Base-by-base conservation (phyloP, 352 stramenopile species). In the Globisporangium acanthophoron region DNA sequence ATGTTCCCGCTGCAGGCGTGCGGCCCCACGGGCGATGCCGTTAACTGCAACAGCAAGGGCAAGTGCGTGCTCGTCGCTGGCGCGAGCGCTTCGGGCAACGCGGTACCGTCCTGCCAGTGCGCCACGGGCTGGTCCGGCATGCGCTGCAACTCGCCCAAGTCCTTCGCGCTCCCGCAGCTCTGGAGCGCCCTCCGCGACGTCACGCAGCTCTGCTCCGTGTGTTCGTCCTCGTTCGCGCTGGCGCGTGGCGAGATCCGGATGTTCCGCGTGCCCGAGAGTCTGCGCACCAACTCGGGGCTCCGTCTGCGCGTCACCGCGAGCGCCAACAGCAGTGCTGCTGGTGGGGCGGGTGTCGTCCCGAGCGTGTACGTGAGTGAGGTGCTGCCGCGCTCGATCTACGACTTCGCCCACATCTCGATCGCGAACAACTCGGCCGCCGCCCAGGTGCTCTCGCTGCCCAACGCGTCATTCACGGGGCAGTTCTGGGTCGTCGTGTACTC, bases 401-500 rank as follows among this genome's bases (percentile, higher is more conserved):
- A 93, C 57, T 91, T 91, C 57, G 76, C 69, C 5, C 70, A 80
- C 54, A 84, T 93, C 24, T 88, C 76, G 5, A 61, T 71, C 7
- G 65, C 46, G 3, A 70, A 62, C 27, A 47, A 35, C 0, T 37
- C 43, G 29, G 39, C 27, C 3, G 31, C 18, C 13, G 50, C 62
- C 16, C 70, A 88, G 65, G 66, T 70, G 5, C 67, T 92, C 2
- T 62, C 78, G 43, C 58, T 92, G 31, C 58, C 70, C 4, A 79
- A 70, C 13, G 67, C 66, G 0, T 88, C 81, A 15, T 73, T 87
- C 51, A 73, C 82, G 3, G 84, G 79, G 0, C 67, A 80, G 29
- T 90, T 86, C 60, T 91, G 78, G 78, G 78, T 90, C 24, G 74
- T 88, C 58, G 73, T 93, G 40, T 85, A 88, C 67, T 74, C 80